These are phyloP conservation scores for Saccharomycopsis oosterbeekiorum DNA, from an alignment of 805 yeast genomes.

Conservation along the genomic window DNA sequence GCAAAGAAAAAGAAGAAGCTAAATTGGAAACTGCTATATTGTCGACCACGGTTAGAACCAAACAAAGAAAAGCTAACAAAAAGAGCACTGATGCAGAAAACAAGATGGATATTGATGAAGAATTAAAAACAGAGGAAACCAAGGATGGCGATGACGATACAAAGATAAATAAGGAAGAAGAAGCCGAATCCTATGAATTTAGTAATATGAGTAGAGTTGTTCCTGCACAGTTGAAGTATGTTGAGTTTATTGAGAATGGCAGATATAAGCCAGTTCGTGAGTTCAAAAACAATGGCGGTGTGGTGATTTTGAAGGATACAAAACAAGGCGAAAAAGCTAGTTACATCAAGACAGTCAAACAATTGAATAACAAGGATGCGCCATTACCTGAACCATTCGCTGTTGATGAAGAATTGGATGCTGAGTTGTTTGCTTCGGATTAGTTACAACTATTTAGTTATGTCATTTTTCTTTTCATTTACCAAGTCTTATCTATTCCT, in stretches of 20 bases:
- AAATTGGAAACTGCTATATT: slow-evolving; percentile 87
- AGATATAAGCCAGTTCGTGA: slow-evolving; percentile 79
- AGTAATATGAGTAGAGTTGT: slow-evolving; percentile 79
- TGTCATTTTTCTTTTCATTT: neutral
- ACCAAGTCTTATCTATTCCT: neutral
- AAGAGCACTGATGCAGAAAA: slow-evolving; percentile 44
- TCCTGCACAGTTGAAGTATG: slow-evolving; percentile 78
- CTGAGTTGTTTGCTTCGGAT: neutral
- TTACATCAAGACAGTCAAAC: slow-evolving; percentile 75
- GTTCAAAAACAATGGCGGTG: slow-evolving; percentile 51
- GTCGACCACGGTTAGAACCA: slow-evolving; percentile 90
- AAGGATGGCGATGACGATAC: slow-evolving; percentile 21
- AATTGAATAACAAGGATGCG: slow-evolving; percentile 61
- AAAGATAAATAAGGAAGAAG: slow-evolving; percentile 22
- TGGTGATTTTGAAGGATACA: slow-evolving; percentile 60
- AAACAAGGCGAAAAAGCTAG: slow-evolving; percentile 51
- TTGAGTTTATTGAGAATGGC: slow-evolving; percentile 64
- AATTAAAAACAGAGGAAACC: slow-evolving; percentile 25
- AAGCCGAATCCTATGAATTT: slow-evolving; percentile 53
- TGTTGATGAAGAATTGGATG: slow-evolving; percentile 35
- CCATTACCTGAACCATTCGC: slow-evolving; percentile 65
- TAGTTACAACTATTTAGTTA: neutral
- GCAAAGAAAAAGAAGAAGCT: slow-evolving; percentile 73
- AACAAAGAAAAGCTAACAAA: slow-evolving; percentile 60
- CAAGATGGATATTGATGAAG: slow-evolving; percentile 35